phyloP scores from a whole-genome alignment of 23 red algal species.

The Gracilariopsis chorda region DNA sequence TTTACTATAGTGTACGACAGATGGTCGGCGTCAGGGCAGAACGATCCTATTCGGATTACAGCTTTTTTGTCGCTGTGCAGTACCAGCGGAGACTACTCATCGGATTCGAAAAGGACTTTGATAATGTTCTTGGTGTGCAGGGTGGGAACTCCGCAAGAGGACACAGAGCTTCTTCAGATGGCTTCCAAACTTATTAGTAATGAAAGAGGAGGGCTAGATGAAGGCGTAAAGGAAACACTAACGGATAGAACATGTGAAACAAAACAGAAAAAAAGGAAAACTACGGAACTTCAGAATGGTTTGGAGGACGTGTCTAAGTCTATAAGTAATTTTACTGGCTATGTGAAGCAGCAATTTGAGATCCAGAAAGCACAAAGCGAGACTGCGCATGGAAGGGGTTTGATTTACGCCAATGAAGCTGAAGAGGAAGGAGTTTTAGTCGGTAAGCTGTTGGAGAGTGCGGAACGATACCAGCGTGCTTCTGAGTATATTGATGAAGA shows the following conservation, averaged over 20 bases:
- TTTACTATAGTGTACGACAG: background rate
- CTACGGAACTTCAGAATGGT: background rate
- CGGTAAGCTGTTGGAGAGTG: background rate
- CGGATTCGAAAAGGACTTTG: background rate
- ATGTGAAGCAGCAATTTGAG: background rate
- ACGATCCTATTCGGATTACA: background rate
- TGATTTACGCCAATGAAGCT: background rate
- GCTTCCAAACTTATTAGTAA: background rate
- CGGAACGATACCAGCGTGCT: background rate
- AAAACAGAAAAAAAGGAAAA: background rate
- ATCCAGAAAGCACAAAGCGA: background rate
- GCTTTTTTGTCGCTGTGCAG: background rate
- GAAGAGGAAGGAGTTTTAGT: background rate
- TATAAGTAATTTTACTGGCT: background rate
- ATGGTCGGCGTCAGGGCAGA: slow-evolving; percentile 1
- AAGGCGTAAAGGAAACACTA: background rate
- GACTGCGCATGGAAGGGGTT: background rate
- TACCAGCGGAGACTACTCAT: background rate
- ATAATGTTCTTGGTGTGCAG: background rate
- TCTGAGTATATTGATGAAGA: background rate
- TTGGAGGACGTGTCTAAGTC: background rate
- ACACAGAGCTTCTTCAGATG: background rate
- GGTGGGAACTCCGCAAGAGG: background rate
- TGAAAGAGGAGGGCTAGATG: background rate
- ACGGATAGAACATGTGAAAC: too few relatives aligned